Base-by-base conservation (phyloP, 2,329 filamentous ascomycete genomes). In the Dactylellina parvicollis region DNA sequence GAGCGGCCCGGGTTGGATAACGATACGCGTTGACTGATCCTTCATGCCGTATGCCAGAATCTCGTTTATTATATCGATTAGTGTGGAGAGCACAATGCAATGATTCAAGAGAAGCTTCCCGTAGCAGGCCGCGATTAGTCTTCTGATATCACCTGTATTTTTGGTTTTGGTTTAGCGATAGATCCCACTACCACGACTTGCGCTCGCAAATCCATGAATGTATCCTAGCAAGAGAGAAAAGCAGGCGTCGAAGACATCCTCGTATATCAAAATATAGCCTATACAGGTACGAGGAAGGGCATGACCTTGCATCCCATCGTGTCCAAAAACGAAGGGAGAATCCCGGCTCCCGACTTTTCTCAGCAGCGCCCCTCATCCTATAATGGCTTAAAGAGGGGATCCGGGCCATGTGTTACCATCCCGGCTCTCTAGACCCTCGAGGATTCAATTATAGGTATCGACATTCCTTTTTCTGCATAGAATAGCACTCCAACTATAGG, bases 191-290 rank as follows among this genome's bases (percentile, higher is more conserved):
- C 52, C 62, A 67, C 40, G 62, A 52, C 42, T 50, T 50, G 20
- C n/a, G n/a, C n/a, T n/a, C n/a, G n/a, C n/a, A 34, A 26, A 36
- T 47, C 40, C 42, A 49, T 49, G 42, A 47, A 22, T 36, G 16
- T 10, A 34, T 30, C 36, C 38, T 18, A 12, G 38, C 34, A 32
- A 56, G 3, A 22, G 30, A n/a, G n/a, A n/a, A 47, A 20, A 26
- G 46, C 46, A 46, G 26, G n/a, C 12, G 22, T 2, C 28, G 24
- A 16, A 12, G 18, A 28, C 26, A 16, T 18, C 2, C 16, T 16
- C 32, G 16, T 65, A 30, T 44, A 38, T 56, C 49, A 14, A 49
- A 50, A 52, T 52, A 67, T 57, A 67, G 44, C 28, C 61, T 56
- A 36, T 18, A 32, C 30, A 38, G 5, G 44, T 20, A 4, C n/a